Conservation (phyloP, 1,139 yeast genomes). For the Zygoascus sp. region DNA sequence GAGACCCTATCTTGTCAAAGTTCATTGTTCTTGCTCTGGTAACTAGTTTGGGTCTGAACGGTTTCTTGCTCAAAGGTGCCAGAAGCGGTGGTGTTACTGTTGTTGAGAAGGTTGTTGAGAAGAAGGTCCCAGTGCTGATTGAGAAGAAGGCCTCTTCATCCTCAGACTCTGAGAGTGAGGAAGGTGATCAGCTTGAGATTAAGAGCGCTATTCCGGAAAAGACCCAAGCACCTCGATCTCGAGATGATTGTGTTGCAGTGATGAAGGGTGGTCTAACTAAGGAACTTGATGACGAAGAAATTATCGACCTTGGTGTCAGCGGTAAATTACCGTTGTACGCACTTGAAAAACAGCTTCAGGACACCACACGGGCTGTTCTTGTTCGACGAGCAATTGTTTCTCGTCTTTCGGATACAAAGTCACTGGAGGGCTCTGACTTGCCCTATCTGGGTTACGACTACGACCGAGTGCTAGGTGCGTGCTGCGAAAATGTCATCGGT, state of each 20-base stretch:
- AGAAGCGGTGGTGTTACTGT: slow-evolving; percentile 30
- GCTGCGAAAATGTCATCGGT: slow-evolving; percentile 98
- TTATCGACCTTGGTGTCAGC: slow-evolving; percentile 60
- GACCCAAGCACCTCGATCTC: slow-evolving; percentile 26
- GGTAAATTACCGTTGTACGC: slow-evolving; percentile 92
- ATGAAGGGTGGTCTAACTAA: slow-evolving; percentile 71
- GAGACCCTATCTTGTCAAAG: slow-evolving; percentile 79
- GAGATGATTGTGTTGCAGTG: slow-evolving; percentile 60
- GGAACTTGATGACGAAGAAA: slow-evolving; percentile 65
- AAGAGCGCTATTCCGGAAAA: slow-evolving; percentile 11
- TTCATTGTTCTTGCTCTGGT: slow-evolving; percentile 68
- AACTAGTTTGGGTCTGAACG: slow-evolving; percentile 73
- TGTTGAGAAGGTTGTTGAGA: slow-evolving; percentile 34
- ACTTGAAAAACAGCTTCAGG: slow-evolving; percentile 82
- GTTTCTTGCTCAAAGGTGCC: slow-evolving; percentile 58
- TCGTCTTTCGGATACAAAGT: slow-evolving; percentile 74
- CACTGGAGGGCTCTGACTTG: slow-evolving; percentile 61
- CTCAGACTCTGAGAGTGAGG: slow-evolving; percentile 18
- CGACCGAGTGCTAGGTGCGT: slow-evolving; percentile 95
- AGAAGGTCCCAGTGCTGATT: slow-evolving; percentile 31
- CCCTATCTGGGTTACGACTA: slow-evolving; percentile 86
- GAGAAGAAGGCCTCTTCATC: slow-evolving; percentile 24
- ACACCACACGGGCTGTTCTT: slow-evolving; percentile 85
- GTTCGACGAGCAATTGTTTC: slow-evolving; percentile 92
- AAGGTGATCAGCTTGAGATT: slow-evolving; percentile 23